Evolutionary conservation across 495 filamentous ascomycete genomes (phyloP).

Genomic region (Hypoxylon crocopeplum): DNA sequence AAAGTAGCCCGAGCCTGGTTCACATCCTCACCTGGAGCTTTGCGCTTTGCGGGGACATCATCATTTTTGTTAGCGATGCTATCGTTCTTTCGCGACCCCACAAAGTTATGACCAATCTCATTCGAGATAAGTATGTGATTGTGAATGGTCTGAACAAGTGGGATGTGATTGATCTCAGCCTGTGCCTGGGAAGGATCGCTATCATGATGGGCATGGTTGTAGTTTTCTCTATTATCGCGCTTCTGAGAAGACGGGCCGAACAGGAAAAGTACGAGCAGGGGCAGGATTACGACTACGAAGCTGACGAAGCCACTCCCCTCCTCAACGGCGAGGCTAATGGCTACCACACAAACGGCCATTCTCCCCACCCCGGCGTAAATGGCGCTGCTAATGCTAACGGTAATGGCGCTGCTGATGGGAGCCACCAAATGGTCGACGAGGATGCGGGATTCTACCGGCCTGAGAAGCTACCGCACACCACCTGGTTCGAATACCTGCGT

Average conservation of each 20-base stretch:
- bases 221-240: conserved; percentile 48
- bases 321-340: conserved; percentile 44
- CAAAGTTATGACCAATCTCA: conserved; percentile 48
- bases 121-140: conserved; percentile 23
- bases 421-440: conserved; percentile 49
- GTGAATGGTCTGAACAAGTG: conserved; percentile 45
- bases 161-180: conserved; percentile 58
- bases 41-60: conserved; percentile 69
- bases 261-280: conserved; percentile 46
- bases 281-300: conserved; percentile 52
- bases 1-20: conserved; percentile 72
- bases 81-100: conserved; percentile 66
- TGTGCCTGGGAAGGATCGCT: conserved; percentile 52
- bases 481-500: conserved; percentile 86
- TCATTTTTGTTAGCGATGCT: conserved; percentile 70
- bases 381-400: conserved; percentile 36
- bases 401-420: conserved; percentile 35
- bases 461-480: conserved; percentile 50
- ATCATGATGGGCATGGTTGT: conserved; percentile 45
- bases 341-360: conserved; percentile 45
- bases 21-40: conserved; percentile 79
- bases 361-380: conserved; percentile 28
- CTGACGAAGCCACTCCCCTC: conserved; percentile 58
- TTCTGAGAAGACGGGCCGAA: conserved; percentile 42
- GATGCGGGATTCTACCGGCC: conserved; percentile 61